These are phyloP conservation scores for Sisymbrium altissimum DNA, from an alignment of 345 rosid species.

Conservation along the genomic window DNA sequence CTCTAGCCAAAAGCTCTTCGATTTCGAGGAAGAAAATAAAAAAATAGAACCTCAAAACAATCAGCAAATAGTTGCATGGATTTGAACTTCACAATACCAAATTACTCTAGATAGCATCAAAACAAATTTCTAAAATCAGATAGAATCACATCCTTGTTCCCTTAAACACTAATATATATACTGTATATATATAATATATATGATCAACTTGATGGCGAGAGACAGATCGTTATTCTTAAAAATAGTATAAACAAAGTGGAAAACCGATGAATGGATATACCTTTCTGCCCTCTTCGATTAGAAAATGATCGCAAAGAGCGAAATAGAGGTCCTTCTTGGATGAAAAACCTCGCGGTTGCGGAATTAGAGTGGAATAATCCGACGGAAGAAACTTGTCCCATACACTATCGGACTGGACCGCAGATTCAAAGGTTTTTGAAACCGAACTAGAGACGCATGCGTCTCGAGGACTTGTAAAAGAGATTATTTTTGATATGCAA, in stretches of 20 bases:
- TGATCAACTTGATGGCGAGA: too few relatives aligned
- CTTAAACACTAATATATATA: too few relatives aligned
- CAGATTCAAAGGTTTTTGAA: slow-evolving; percentile 37
- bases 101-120: neutral
- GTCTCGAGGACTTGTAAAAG: slow-evolving; percentile 41
- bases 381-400: slow-evolving; percentile 54
- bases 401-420: slow-evolving; percentile 44
- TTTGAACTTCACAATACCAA: neutral
- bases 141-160: neutral
- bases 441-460: slow-evolving; percentile 41
- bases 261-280: slow-evolving; percentile 25
- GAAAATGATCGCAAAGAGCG: slow-evolving; percentile 41
- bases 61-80: neutral
- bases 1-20: slow-evolving; percentile 45
- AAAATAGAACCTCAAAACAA: neutral
- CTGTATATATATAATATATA: too few relatives aligned
- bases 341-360: slow-evolving; percentile 1
- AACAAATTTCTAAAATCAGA: neutral
- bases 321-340: slow-evolving; percentile 49
- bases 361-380: slow-evolving; percentile 26
- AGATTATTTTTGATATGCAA: slow-evolving; percentile 40
- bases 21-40: neutral
- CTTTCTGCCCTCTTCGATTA: slow-evolving; percentile 41
- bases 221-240: neutral
- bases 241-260: neutral